phyloP scores from a whole-genome alignment of 1,284 basidiomycete species.

The Moniliella sp. region DNA sequence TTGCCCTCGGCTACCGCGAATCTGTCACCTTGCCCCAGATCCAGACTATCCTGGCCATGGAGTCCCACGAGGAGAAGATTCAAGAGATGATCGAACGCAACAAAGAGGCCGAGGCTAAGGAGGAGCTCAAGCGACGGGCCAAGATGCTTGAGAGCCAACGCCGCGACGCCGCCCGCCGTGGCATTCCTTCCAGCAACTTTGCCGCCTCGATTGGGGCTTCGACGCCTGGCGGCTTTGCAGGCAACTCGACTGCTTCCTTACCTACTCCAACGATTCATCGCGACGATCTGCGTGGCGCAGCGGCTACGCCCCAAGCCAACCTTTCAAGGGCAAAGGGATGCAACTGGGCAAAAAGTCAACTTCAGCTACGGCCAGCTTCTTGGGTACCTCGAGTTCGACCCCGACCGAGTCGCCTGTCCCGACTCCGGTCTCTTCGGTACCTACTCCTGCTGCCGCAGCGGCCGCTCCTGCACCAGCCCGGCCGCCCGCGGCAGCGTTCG shows the following conservation, averaged over 20 bases:
- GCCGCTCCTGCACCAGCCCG: too few relatives aligned
- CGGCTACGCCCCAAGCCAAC: conserved; percentile 36
- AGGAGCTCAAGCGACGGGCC: conserved; percentile 89
- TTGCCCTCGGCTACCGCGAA: conserved; percentile 80
- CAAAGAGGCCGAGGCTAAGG: conserved; percentile 96
- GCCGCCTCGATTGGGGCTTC: neutral
- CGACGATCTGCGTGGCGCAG: neutral
- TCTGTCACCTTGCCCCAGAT: conserved; percentile 79
- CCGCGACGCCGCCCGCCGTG: conserved; percentile 37
- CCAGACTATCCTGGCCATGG: conserved; percentile 80
- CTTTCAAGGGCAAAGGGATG: conserved; percentile 90
- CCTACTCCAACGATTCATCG: neutral
- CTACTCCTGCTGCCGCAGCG: too few relatives aligned
- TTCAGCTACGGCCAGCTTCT: too few relatives aligned
- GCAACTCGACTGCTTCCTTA: neutral
- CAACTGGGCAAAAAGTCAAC: conserved; percentile 95
- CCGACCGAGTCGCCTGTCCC: too few relatives aligned
- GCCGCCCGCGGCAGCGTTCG: neutral
- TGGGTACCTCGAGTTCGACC: too few relatives aligned
- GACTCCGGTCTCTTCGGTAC: too few relatives aligned
- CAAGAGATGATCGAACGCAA: conserved; percentile 98
- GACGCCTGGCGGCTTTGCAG: neutral
- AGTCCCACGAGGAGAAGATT: conserved; percentile 97
- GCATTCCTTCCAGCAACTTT: conserved; percentile 1
- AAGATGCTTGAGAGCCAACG: conserved; percentile 94